Base-by-base conservation (phyloP, 495 filamentous ascomycete genomes). In the Daldinia concentrica region DNA sequence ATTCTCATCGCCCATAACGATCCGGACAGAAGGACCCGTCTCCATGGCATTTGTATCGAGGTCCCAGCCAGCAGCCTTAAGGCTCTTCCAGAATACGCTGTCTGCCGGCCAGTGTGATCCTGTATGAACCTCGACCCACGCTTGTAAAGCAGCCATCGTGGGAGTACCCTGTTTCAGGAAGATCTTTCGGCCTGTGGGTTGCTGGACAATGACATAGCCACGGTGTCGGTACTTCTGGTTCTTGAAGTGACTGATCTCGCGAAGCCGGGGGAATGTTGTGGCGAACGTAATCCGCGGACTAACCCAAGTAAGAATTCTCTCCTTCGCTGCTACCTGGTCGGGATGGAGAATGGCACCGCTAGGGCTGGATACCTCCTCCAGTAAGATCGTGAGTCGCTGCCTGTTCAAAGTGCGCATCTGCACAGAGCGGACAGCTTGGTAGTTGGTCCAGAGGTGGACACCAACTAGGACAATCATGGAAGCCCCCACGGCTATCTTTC, bases 371-470 rank as follows among this genome's bases (percentile, higher is more conserved):
- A 90, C 84, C 15, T 86, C 80, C 19, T 90, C 89, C 68, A 94
- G 88, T 29, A 94, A 84, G 45, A 99, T 88, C 71, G 91, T 94
- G 0, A 94, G 90, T 24, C 95, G 87, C 78, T 98, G 95, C 34
- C 92, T 84, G 81, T 97, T 98, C 15, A 98, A 83, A n/a, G 88
- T 93, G 15, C 86, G 86, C 89, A 98, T 91, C 76, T 88, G 87
- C 11, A 98, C 95, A 48, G 91, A 83, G 67, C 90, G 86, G 22
- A 98, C 94, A 19, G 94, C 95, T 39, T 86, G 83, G 79, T 96
- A 95, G 80, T 98, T 99, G 55, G 89, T 91, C 61, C 83, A 82
- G 34, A 98, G 85, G 77, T 98, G 95, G 17, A 92, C 76, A 17
- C 86, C 81, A 15, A 97, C 85, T 15, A 99, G 86, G 11, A 88